Base-by-base conservation (phyloP, 2,329 filamentous ascomycete species). In the Ceratocystis cacaofunesta region DNA sequence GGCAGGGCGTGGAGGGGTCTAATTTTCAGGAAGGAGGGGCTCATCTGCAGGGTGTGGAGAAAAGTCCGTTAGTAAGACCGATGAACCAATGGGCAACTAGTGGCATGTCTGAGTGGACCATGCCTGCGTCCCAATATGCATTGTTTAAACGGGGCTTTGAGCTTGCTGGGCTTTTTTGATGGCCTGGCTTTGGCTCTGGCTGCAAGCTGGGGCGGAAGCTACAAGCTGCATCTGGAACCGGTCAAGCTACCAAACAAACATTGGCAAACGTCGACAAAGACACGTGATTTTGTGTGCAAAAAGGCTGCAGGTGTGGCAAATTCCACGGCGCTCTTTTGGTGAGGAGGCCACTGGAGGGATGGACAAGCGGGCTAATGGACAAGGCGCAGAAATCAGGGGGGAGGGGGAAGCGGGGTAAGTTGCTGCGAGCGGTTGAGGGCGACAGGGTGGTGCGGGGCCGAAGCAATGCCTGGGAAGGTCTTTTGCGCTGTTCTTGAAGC, bases 41-140 rank as follows among this genome's bases (percentile, higher is more conserved):
- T 76, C 76, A 77, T 77, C 74, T 75, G 77, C 73, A 73, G 71
- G 72, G 75, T 65, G 66, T 77, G 71, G 75, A 76, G 74, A 75
- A 75, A 73, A 71, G 62, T 63, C 69, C 68, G 73, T 77, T 76
- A 77, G 76, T 71, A 71, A 72, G 68, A 67, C 61, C 67, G 66
- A 57, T 64, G 43, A 32, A 66, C 64, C 75, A 69, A 65, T 68
- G 66, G 52, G 63, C 41, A 32, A 66, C 64, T 74, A 69, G 65
- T 68, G 68, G 69, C 67, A 70, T 70, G 69, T 67, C 65, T 22
- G 44, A 60, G 63, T 65, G 61, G 66, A 63, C 63, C 63, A 58
- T 65, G 63, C 43, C 62, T 67, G 44, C 30, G 64, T 67, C 63
- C 63, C 41, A 43, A 55, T 61, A 41, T 41, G 52, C 30, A 57